Evolutionary conservation across 148 eudicot species (phyloP).

Genomic region (Camellia sinensis): DNA sequence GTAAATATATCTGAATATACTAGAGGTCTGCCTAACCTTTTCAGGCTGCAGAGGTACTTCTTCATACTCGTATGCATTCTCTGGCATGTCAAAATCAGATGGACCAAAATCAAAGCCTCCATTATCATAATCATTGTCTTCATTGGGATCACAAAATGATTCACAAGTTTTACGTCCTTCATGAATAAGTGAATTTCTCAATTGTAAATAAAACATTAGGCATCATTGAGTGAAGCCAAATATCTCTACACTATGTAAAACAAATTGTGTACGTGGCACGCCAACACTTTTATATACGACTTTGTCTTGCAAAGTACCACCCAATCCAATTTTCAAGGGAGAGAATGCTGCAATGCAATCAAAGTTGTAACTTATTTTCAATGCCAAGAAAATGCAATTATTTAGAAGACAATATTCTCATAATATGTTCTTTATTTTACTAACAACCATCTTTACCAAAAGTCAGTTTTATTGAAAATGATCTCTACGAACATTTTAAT

Average conservation of each 20-base stretch:
- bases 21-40: no score
- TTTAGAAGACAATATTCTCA: neutral
- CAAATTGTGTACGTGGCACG: constrained; percentile 42
- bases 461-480: neutral
- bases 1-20: no score
- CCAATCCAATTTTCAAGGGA: constrained; percentile 66
- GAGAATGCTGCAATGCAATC: constrained; percentile 46
- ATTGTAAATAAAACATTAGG: neutral
- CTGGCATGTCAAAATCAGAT: no score
- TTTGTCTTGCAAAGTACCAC: constrained; percentile 67
- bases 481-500: no score
- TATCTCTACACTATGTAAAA: constrained; percentile 25
- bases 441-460: neutral
- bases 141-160: no score
- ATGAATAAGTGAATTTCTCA: no score
- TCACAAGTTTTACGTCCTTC: no score
- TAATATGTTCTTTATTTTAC: no score
- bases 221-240: constrained; percentile 59
- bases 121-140: no score
- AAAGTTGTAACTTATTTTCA: neutral
- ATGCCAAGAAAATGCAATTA: neutral
- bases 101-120: no score
- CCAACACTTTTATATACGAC: constrained; percentile 43
- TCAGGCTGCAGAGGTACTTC: no score
- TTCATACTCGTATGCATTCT: no score